Base-by-base conservation (phyloP, 2,329 filamentous ascomycete genomes). In the Talaromyces sp. region DNA sequence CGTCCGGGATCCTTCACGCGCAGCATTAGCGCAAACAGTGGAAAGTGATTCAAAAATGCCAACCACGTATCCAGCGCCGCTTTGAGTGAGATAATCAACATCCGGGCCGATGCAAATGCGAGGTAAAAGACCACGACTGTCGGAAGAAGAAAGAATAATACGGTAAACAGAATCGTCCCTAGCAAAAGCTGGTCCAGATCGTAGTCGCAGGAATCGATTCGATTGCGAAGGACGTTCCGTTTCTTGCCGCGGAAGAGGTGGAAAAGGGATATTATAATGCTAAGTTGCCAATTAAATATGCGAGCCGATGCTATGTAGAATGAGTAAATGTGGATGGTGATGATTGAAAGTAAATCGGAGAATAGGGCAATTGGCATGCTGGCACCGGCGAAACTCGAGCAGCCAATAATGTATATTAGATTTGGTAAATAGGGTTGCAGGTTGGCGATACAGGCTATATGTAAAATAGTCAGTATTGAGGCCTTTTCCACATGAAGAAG, bases 201-300 rank as follows among this genome's bases (percentile, higher is more conserved):
- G 79, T 99, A 99, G 80, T 98, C 95, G 83, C 95, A 99, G 56
- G 93, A 97, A 76, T 99, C 95, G 73, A 99, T 98, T 79, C 95
- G 93, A 74, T 97, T 97, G 67, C 96, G 90, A 24, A 99, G 86
- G 16, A 99, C 90, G 71, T 99, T 99, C 75, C 96, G 90, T 78
- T 99, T 99, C 82, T 97, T 98, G 66, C 95, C 96, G 37, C 94
- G 91, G 75, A 99, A 99, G 10, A 99, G 88, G 76, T 99, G 96
- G 78, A 99, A 99, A n/a, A 99, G 87, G 11, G 94, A 98, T 69
- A 94, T 89, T 69, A 99, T 90, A 68, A 99, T 98, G 3, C 91
- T 96, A 67, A 99, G 88, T 79, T 99, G 95, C 95, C 95, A 99
- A 79, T 98, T 93, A 78, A 94, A 99, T 73, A 99, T 98, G 60